These are phyloP conservation scores for Pterocarpus macrocarpus DNA, from an alignment of 306 rosid genomes.

Conservation along the genomic window DNA sequence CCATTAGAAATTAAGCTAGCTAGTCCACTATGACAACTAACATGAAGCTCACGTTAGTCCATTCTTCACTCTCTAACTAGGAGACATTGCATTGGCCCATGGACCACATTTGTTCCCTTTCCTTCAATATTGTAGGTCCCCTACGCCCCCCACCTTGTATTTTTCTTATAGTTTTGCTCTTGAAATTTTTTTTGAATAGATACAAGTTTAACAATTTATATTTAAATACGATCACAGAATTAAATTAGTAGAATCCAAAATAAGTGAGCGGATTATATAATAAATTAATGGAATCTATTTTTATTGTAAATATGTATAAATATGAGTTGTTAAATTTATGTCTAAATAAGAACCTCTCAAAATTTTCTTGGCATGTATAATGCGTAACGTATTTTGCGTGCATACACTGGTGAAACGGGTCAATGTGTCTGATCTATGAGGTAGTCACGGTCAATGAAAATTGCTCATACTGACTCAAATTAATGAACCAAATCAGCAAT, in stretches of 20 bases:
- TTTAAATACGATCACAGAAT: too few species aligned
- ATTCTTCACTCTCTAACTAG: conserved; percentile 55
- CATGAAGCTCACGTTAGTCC: conserved; percentile 85
- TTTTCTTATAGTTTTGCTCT: too few species aligned
- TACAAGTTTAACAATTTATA: too few species aligned
- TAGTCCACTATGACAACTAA: conserved; percentile 73
- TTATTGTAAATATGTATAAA: too few species aligned
- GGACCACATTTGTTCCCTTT: conserved; percentile 64
- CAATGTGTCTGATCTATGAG: neutral
- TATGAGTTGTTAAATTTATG: too few species aligned
- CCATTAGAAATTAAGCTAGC: conserved; percentile 50
- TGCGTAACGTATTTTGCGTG: neutral
- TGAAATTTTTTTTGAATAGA: too few species aligned
- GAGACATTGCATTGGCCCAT: conserved; percentile 62
- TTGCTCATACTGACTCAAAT: conserved; percentile 20
- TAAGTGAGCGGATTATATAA: too few species aligned
- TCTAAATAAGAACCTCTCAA: neutral
- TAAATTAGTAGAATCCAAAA: too few species aligned
- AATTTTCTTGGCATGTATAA: neutral
- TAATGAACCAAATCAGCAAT: neutral
- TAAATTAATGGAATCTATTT: too few species aligned
- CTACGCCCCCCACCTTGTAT: neutral
- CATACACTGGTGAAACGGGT: conserved; percentile 19
- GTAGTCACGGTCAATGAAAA: conserved; percentile 47
- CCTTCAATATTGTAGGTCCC: conserved; percentile 63